phyloP scores from a whole-genome alignment of 768 basidiomycete genomes.

The Boletus vermiculosoides region DNA sequence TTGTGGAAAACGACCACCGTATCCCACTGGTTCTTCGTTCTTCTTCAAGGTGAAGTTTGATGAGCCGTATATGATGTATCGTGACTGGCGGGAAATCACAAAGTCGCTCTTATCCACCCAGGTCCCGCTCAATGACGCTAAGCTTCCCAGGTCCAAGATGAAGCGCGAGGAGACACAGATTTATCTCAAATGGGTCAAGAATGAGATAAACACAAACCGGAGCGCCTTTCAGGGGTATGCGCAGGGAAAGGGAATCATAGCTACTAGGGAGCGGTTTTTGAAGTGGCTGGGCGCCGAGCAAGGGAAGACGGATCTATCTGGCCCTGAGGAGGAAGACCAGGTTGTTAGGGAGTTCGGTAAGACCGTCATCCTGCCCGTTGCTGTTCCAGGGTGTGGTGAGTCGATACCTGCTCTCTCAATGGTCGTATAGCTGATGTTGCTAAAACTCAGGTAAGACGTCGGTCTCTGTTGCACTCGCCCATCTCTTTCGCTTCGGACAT shows the following conservation, averaged over 20 bases:
- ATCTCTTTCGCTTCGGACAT: conserved; percentile 86
- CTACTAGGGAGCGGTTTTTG: conserved; percentile 76
- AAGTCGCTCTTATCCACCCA: conserved; percentile 59
- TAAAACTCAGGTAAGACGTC: conserved; percentile 76
- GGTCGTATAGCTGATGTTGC: neutral
- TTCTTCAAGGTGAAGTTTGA: conserved; percentile 99
- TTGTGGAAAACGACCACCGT: conserved; percentile 51
- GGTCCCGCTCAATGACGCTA: conserved; percentile 29
- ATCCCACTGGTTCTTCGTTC: conserved; percentile 77
- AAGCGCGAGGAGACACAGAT: conserved; percentile 71
- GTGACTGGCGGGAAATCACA: conserved; percentile 95
- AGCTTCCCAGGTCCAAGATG: conserved; percentile 64
- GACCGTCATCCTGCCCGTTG: conserved; percentile 84
- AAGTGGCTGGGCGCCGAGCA: conserved; percentile 57
- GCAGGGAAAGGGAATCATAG: conserved; percentile 83
- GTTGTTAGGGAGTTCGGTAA: conserved; percentile 48
- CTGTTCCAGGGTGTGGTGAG: conserved; percentile 91
- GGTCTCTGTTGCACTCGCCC: conserved; percentile 71
- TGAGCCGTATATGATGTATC: conserved; percentile 98
- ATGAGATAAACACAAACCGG: conserved; percentile 65
- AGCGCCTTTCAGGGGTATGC: conserved; percentile 58
- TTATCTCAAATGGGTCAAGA: conserved; percentile 82
- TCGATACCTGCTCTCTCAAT: neutral
- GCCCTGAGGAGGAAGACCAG: conserved; percentile 18
- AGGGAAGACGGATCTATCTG: conserved; percentile 38